Conservation (phyloP, 129 eudicot species). For the Saussurea involucrata region DNA sequence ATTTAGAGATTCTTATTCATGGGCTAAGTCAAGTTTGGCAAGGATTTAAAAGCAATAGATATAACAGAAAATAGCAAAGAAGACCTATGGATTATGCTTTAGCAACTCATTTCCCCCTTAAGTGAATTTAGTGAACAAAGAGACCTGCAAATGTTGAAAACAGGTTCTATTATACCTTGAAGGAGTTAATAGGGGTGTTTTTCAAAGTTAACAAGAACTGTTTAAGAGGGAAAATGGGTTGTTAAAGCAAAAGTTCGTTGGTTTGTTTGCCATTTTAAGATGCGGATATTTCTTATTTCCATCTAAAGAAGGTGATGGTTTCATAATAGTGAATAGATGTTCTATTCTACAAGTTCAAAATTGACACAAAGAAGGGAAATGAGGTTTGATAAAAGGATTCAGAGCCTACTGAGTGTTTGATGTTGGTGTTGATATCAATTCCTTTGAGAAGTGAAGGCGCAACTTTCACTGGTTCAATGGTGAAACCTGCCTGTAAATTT, state of each 20-base stretch:
- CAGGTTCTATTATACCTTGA: not conserved
- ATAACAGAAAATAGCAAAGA: not conserved
- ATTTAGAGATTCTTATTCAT: slow-evolving; percentile 13
- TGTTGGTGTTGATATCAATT: slow-evolving; percentile 29
- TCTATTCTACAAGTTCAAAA: not conserved
- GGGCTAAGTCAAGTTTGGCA: not conserved
- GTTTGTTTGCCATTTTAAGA: slow-evolving; percentile 2
- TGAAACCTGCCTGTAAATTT: slow-evolving; percentile 71
- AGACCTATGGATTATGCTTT: not conserved
- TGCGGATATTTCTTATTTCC: not conserved
- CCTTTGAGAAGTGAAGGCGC: slow-evolving; percentile 38
- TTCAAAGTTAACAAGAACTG: not conserved
- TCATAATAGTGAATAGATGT: slow-evolving; percentile 6
- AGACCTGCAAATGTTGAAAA: not conserved
- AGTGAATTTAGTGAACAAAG: not conserved
- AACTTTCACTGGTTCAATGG: slow-evolving; percentile 38
- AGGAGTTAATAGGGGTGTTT: not conserved
- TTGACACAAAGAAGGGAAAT: not conserved
- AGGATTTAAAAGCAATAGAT: not conserved
- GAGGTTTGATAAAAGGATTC: not conserved
- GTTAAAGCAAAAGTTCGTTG: not conserved
- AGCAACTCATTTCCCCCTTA: not conserved
- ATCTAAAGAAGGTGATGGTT: slow-evolving; percentile 2
- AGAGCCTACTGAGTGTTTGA: not conserved
- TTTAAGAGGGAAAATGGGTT: not conserved